These are phyloP conservation scores for Telfairia occidentalis DNA, from an alignment of 331 rosid species.

Conservation along the genomic window DNA sequence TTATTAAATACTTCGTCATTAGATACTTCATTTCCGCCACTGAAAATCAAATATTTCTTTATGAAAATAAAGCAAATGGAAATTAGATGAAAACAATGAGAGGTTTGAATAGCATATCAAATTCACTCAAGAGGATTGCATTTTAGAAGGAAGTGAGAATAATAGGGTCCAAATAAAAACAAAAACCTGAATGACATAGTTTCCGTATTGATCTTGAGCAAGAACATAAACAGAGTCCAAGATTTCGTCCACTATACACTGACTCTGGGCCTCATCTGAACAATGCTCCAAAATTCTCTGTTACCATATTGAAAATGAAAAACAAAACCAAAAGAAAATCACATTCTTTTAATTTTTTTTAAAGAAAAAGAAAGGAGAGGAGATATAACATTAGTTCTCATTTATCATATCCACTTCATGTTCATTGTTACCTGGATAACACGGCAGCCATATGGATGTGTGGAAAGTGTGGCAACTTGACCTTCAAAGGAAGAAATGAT, in stretches of 20 bases:
- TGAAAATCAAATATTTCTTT: background rate
- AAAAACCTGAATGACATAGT: constrained; percentile 76
- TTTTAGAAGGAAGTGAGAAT: background rate
- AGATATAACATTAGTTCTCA: background rate
- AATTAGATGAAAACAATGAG: background rate
- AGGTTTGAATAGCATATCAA: background rate
- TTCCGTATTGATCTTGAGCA: constrained; percentile 85
- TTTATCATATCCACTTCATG: background rate
- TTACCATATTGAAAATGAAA: constrained; percentile 15
- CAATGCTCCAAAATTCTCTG: constrained; percentile 83
- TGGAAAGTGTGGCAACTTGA: constrained; percentile 55
- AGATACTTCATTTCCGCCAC: background rate
- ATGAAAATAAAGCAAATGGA: background rate
- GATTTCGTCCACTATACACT: constrained; percentile 62
- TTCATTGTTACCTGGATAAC: constrained; percentile 61
- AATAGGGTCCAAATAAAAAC: background rate
- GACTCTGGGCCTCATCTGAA: constrained; percentile 44
- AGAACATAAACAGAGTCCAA: constrained; percentile 58
- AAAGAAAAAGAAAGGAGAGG: background rate
- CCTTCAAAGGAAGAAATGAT: constrained; percentile 56
- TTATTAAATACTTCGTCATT: background rate
- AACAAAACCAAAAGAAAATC: background rate
- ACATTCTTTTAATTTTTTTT: background rate
- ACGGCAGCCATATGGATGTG: constrained; percentile 90
- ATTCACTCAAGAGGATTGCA: background rate